Conservation (phyloP, 805 yeast species). For the Nakazawaea wyomingensis region DNA sequence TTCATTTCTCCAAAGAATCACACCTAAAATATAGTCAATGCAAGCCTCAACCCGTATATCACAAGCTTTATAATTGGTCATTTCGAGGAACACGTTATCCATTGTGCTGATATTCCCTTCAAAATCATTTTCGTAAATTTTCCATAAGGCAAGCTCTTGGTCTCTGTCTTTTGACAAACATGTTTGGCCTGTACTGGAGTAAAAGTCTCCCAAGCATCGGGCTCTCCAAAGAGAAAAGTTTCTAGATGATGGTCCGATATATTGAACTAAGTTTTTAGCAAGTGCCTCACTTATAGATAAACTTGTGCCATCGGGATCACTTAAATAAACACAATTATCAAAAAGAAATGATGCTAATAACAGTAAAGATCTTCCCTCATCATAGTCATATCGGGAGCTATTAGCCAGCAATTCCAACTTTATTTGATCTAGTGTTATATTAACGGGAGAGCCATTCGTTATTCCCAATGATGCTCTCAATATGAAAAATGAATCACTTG, state of each 20-base stretch:
- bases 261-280: not conserved
- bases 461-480: not conserved
- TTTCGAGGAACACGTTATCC: conserved; percentile 10
- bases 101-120: not conserved
- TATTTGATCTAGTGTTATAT: not conserved
- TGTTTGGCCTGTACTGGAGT: conserved; percentile 20
- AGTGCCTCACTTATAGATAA: not conserved
- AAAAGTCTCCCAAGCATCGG: conserved; percentile 24
- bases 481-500: not conserved
- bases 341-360: not conserved
- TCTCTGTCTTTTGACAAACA: not conserved
- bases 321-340: not conserved
- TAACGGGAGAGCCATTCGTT: not conserved
- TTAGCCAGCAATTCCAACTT: not conserved
- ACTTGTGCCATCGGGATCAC: not conserved
- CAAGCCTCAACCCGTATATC: not conserved
- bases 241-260: conserved; percentile 3
- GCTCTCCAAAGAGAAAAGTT: conserved; percentile 27
- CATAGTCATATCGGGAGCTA: not conserved
- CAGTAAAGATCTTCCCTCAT: not conserved
- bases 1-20: conserved; percentile 6
- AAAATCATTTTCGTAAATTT: conserved; percentile 4
- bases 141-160: not conserved
- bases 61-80: not conserved
- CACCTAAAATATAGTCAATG: conserved; percentile 10